Conservation (phyloP, 352 stramenopile species). For the Phytophthora pluvialis region DNA sequence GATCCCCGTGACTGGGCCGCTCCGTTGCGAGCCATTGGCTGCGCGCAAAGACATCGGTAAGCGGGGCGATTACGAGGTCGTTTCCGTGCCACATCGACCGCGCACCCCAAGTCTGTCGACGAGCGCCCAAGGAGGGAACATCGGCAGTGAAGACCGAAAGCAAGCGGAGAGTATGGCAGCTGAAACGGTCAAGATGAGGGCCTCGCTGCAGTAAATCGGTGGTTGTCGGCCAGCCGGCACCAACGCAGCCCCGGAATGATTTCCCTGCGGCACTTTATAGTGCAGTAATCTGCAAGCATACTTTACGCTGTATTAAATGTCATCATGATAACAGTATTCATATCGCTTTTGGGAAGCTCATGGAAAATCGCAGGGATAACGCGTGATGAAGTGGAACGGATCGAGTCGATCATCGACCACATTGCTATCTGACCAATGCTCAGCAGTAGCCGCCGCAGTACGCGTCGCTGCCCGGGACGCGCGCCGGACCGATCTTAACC, state of each 20-base stretch:
- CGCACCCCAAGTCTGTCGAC: conserved; percentile 17
- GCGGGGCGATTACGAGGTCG: conserved; percentile 21
- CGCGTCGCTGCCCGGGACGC: conserved; percentile 33
- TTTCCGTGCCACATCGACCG: conserved; percentile 10
- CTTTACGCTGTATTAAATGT: too few relatives aligned
- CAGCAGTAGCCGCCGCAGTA: conserved; percentile 80
- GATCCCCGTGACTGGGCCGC: conserved; percentile 21
- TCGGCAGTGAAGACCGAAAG: not conserved
- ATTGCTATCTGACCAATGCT: not conserved
- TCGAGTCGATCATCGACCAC: too few relatives aligned
- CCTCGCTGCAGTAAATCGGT: too few relatives aligned
- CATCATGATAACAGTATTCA: too few relatives aligned
- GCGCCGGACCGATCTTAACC: conserved; percentile 57
- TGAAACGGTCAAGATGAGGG: too few relatives aligned
- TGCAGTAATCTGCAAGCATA: too few relatives aligned
- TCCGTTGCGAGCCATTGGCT: conserved; percentile 28
- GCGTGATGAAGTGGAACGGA: too few relatives aligned
- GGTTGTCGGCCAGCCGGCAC: too few relatives aligned
- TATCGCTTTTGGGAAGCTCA: too few relatives aligned
- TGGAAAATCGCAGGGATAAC: too few relatives aligned
- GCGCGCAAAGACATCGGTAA: conserved; percentile 20
- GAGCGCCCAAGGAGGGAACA: not conserved
- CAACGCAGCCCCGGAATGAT: too few relatives aligned
- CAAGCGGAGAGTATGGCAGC: not conserved
- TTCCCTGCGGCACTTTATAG: too few relatives aligned